These are phyloP conservation scores for Isoetes taiwanensis DNA, from an alignment of 75 land plant species.

Conservation along the genomic window DNA sequence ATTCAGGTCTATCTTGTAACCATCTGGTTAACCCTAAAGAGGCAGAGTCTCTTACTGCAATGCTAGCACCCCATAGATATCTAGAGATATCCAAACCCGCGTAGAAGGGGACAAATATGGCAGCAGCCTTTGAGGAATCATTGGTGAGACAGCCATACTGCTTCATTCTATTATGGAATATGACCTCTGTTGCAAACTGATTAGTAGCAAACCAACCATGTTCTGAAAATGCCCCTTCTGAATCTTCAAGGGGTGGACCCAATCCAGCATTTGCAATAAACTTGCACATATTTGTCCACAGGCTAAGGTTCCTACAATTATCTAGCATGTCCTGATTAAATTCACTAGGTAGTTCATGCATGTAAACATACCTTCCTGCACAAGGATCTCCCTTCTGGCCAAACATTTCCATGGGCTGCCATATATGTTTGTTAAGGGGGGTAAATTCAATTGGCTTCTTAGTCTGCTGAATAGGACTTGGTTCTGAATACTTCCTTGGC, in stretches of 20 bases:
- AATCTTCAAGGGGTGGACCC: conserved; percentile 70
- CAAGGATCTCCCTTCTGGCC: conserved; percentile 61
- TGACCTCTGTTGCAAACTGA: conserved; percentile 54
- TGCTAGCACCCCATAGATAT: conserved; percentile 48
- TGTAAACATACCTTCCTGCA: conserved; percentile 76
- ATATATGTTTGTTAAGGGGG: conserved; percentile 16
- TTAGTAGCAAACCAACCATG: conserved; percentile 42
- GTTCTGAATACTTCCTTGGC: conserved; percentile 7
- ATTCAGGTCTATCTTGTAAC: conserved; percentile 59
- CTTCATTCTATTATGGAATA: conserved; percentile 51
- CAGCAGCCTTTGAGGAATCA: conserved; percentile 32
- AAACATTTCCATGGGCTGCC: conserved; percentile 30
- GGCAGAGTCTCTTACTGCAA: conserved; percentile 54
- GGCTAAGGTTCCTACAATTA: conserved; percentile 48
- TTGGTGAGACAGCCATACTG: conserved; percentile 44
- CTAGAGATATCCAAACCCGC: conserved; percentile 39
- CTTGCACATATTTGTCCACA: conserved; percentile 94
- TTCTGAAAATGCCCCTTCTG: conserved; percentile 55
- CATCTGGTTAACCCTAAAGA: conserved; percentile 53
- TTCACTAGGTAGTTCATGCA: conserved; percentile 51
- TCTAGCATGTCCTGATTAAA: conserved; percentile 77
- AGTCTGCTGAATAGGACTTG: neutral
- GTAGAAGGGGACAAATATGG: conserved; percentile 50
- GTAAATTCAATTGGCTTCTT: neutral
- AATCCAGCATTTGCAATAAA: conserved; percentile 71